Evolutionary conservation across 2,329 filamentous ascomycete genomes (phyloP), one percentile per base, ranked within the genome.

Genomic region (Fusarium anthophilum): DNA sequence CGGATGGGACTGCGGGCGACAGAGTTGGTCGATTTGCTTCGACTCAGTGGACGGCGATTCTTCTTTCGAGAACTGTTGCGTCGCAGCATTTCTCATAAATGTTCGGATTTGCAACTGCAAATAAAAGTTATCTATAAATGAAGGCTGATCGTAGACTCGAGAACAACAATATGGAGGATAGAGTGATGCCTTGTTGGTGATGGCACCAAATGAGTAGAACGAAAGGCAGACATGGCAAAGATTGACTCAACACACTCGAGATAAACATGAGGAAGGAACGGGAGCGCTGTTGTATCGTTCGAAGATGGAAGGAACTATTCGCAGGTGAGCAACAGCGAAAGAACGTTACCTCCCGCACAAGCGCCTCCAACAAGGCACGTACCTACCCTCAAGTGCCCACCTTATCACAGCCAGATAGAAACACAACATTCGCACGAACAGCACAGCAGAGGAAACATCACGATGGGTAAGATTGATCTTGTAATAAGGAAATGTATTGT

Each of bases 21-120:
- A 39, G 87, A 88, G 66, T 82, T 84, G n/a, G 84, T 84, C 12
- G 89, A 90, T 77, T 88, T 91, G 78, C 86, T 87, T 73, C 85
- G 86, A 74, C 82, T 80, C 30, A 89, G 61, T 84, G 82, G 77
- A 79, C 84, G 77, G 76, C 81, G 74, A 78, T 85, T 74, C 79
- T 82, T 77, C 55, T 76, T 79, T 65, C 82, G 87, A 69, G 81
- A 82, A 76, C 85, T 89, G 67, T 86, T 88, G 41, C 84, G 84
- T 69, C 84, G 85, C 59, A 87, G 82, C 88, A 90, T 89, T 35
- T 75, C 78, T 70, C 54, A 66, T 53, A 65, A 68, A 43, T 55
- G 45, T 12, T 13, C 15, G 28, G 38, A 44, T 26, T 38, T 39
- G 53, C n/a, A 43, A 39, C 11, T 24, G 54, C 41, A 38, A 35